Percentiles rank a stretch among this genome's conserved stretches.
These are phyloP conservation scores for Diplodia sapinea DNA, from an alignment of 2,329 filamentous ascomycete genomes.

Conservation along the genomic window DNA sequence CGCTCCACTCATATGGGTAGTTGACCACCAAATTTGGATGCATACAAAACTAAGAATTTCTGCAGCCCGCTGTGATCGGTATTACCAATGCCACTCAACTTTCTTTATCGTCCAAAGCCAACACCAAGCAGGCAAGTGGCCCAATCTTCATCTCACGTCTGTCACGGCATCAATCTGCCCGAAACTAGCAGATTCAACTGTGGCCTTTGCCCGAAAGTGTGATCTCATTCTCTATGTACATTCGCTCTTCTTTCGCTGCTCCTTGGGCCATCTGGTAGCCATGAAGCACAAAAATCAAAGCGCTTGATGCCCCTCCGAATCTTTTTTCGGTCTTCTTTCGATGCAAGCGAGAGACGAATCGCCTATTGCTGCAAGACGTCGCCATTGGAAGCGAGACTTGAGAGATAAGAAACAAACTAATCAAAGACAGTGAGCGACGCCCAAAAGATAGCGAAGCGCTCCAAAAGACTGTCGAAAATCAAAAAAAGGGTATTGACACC, in stretches of 20 bases:
- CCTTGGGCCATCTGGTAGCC: neutral
- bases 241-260: neutral
- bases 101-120: neutral
- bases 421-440: conserved; percentile 8
- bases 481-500: conserved; percentile 28
- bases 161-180: neutral
- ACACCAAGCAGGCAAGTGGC: neutral
- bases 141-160: neutral
- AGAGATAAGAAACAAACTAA: neutral
- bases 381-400: neutral
- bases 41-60: too few species aligned
- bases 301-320: neutral
- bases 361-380: neutral
- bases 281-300: neutral
- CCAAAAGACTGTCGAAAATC: neutral
- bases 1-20: too few species aligned
- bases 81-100: neutral
- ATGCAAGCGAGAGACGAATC: neutral
- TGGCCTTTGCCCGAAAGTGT: neutral
- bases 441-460: conserved; percentile 2
- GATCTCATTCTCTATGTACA: neutral
- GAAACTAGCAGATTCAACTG: neutral
- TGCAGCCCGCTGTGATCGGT: too few species aligned
- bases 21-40: too few species aligned
- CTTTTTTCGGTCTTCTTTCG: neutral